Evolutionary conservation across 108 stramenopile genomes (phyloP).

Genomic region (Cyclotella sp.): DNA sequence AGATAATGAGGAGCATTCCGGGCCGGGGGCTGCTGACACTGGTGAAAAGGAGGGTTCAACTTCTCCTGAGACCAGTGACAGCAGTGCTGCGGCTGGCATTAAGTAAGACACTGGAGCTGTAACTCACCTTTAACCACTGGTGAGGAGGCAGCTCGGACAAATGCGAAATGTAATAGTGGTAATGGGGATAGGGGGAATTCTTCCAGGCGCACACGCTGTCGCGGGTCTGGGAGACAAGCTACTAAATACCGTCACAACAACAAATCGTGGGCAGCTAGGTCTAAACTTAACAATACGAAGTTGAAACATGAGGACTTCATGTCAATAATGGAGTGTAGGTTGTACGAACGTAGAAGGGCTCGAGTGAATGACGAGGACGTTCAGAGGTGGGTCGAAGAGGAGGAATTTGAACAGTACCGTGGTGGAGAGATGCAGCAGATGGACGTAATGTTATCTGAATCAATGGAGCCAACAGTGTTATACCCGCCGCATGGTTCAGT

Average conservation of each 20-base stretch:
- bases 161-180: slow-evolving; percentile 1
- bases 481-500: background rate
- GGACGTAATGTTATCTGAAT: background rate
- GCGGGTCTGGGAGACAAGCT: slow-evolving; percentile 1
- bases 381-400: background rate
- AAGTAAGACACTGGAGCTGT: background rate
- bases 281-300: background rate
- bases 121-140: slow-evolving; percentile 2
- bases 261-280: slow-evolving; percentile 1
- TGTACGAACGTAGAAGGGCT: background rate
- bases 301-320: slow-evolving; percentile 4
- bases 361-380: background rate
- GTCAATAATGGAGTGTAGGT: background rate
- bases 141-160: slow-evolving; percentile 9
- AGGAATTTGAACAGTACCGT: background rate
- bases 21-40: background rate
- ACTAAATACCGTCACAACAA: background rate
- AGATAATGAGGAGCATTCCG: background rate
- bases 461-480: background rate
- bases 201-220: slow-evolving; percentile 11
- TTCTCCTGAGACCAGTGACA: background rate
- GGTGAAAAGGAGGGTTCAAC: background rate
- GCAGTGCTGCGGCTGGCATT: background rate
- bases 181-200: background rate
- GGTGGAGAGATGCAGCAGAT: background rate